These are phyloP conservation scores for Stygiomarasmius scandens DNA, from an alignment of 1,284 basidiomycete species.

Conservation along the genomic window DNA sequence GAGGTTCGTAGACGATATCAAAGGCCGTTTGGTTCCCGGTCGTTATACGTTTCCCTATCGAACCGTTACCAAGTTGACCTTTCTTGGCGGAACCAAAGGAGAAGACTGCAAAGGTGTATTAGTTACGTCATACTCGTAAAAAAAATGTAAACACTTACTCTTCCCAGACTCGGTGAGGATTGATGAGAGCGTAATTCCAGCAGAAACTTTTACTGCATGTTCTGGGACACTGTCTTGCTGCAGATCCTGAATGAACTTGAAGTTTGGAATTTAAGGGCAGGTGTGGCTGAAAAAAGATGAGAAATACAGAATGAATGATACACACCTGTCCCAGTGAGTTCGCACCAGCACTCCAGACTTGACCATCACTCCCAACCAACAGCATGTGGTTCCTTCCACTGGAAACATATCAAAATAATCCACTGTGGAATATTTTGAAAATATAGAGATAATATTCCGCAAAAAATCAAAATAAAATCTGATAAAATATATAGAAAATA, in stretches of 20 bases:
- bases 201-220: slow-evolving; percentile 71
- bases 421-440: too few species aligned
- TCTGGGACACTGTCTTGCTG: slow-evolving; percentile 59
- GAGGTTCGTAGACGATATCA: slow-evolving; percentile 77
- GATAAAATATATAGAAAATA: too few species aligned
- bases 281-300: too few species aligned
- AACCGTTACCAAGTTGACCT: slow-evolving; percentile 91
- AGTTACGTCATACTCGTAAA: too few species aligned
- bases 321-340: slow-evolving; percentile 84
- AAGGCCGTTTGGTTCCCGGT: slow-evolving; percentile 82
- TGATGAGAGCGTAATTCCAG: slow-evolving; percentile 84
- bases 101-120: slow-evolving; percentile 80
- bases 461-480: too few species aligned
- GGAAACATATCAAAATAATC: too few species aligned
- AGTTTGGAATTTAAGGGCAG: slow-evolving; percentile 64
- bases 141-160: too few species aligned
- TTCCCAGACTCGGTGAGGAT: slow-evolving; percentile 81
- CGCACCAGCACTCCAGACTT: slow-evolving; percentile 82
- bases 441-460: too few species aligned
- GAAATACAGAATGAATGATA: too few species aligned
- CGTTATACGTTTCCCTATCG: slow-evolving; percentile 87
- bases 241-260: slow-evolving; percentile 65
- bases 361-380: slow-evolving; percentile 80
- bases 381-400: slow-evolving; percentile 83
- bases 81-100: slow-evolving; percentile 91